Evolutionary conservation across 768 basidiomycete species (phyloP).

Genomic region (Serpula lacrymans): DNA sequence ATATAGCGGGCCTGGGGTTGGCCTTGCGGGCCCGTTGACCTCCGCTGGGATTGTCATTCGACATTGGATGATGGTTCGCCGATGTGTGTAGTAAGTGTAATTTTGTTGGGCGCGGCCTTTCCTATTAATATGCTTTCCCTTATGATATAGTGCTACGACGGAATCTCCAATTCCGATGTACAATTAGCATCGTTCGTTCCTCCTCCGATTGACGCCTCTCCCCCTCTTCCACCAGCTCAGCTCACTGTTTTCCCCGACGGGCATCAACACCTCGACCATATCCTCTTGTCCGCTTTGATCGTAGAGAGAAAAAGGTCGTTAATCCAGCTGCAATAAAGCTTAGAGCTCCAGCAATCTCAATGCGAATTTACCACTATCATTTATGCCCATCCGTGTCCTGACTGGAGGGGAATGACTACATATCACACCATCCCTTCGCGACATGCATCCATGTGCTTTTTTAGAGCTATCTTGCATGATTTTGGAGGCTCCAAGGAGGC

Average conservation of each 20-base stretch:
- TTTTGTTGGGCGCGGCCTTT: constrained; percentile 4
- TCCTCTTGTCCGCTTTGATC: constrained; percentile 41
- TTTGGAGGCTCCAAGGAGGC: no score
- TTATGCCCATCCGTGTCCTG: no score
- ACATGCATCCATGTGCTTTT: no score
- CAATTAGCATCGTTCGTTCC: constrained; percentile 47
- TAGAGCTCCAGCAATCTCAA: no score
- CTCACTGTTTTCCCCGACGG: constrained; percentile 46
- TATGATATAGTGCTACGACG: constrained; percentile 27
- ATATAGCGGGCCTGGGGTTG: constrained; percentile 39
- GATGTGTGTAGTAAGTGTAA: constrained; percentile 40
- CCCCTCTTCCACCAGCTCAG: constrained; percentile 42
- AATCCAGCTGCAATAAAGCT: not conserved
- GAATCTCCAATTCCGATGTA: constrained; percentile 14
- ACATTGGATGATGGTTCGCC: constrained; percentile 45
- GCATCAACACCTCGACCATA: constrained; percentile 42
- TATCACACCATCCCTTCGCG: no score
- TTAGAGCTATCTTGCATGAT: no score
- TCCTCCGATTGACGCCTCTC: constrained; percentile 43
- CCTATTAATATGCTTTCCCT: constrained; percentile 1
- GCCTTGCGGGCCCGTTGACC: constrained; percentile 29
- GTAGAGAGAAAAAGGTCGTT: constrained; percentile 34
- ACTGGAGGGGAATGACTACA: no score
- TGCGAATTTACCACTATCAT: no score
- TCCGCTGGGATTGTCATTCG: constrained; percentile 46